These are phyloP conservation scores for Penicillium sp. DNA, from an alignment of 2,329 filamentous ascomycete species.

Conservation along the genomic window DNA sequence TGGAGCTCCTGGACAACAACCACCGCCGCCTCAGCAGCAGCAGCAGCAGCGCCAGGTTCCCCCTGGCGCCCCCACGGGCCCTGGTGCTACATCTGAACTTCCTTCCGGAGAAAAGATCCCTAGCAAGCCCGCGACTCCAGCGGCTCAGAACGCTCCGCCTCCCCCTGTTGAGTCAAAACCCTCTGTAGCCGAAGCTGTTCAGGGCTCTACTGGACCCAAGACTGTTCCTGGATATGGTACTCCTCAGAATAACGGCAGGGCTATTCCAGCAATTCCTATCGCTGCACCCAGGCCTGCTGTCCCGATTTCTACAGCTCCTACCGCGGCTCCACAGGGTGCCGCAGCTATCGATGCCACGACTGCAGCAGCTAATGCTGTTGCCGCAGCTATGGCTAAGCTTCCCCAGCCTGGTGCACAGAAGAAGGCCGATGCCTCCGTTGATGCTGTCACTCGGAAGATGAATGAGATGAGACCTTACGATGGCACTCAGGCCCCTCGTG, in stretches of 20 bases:
- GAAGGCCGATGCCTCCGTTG: conserved; percentile 41
- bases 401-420: conserved; percentile 43
- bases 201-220: conserved; percentile 30
- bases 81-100: conserved; percentile 49
- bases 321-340: conserved; percentile 32
- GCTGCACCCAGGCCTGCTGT: conserved; percentile 37
- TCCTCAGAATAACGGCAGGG: conserved; percentile 45
- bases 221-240: conserved; percentile 28
- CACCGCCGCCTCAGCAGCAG: conserved; percentile 41
- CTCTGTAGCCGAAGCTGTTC: conserved; percentile 41
- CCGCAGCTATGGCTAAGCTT: conserved; percentile 57
- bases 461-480: conserved; percentile 51
- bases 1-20: conserved; percentile 57
- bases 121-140: conserved; percentile 43
- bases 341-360: conserved; percentile 51
- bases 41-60: conserved; percentile 43
- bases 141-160: conserved; percentile 37
- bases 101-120: conserved; percentile 44
- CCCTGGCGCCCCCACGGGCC: conserved; percentile 31
- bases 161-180: conserved; percentile 46
- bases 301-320: conserved; percentile 30
- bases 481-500: conserved; percentile 41
- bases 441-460: conserved; percentile 50
- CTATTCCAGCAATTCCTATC: conserved; percentile 53
- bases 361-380: conserved; percentile 56